Conservation (phyloP, 345 rosid species). For the Ailanthus altissimus region DNA sequence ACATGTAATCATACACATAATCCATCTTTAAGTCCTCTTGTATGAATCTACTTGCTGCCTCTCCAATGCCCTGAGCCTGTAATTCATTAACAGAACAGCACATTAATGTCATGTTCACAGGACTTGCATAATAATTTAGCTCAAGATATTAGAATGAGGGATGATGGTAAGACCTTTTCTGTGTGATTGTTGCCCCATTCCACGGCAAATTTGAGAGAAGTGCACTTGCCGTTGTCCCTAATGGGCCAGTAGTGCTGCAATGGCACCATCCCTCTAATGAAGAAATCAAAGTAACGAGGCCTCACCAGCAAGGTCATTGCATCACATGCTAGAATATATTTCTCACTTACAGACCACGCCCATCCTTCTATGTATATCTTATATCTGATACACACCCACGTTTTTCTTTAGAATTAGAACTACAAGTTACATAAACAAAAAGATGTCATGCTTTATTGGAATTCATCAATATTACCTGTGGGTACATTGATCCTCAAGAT, state of each 20-base stretch:
- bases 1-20: conserved; percentile 70
- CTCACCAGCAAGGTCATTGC: conserved; percentile 53
- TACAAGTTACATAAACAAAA: neutral
- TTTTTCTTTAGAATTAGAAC: neutral
- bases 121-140: too few relatives aligned
- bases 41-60: conserved; percentile 52
- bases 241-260: conserved; percentile 82
- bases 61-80: conserved; percentile 65
- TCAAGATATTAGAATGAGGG: neutral
- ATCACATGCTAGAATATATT: conserved; percentile 80
- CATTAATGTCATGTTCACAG: too few relatives aligned
- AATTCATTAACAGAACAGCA: neutral
- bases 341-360: conserved; percentile 85
- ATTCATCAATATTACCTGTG: conserved; percentile 42
- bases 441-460: neutral
- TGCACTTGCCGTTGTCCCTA: conserved; percentile 48
- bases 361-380: conserved; percentile 75
- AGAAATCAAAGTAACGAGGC: conserved; percentile 60
- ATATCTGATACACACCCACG: conserved; percentile 38
- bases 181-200: conserved; percentile 71
- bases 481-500: conserved; percentile 54
- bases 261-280: conserved; percentile 62
- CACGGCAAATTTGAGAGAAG: conserved; percentile 63
- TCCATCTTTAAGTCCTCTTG: conserved; percentile 61
- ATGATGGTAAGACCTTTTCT: conserved; percentile 21